These are phyloP conservation scores for Lichina pygmaea DNA, from an alignment of 495 filamentous ascomycete species.

Conservation along the genomic window DNA sequence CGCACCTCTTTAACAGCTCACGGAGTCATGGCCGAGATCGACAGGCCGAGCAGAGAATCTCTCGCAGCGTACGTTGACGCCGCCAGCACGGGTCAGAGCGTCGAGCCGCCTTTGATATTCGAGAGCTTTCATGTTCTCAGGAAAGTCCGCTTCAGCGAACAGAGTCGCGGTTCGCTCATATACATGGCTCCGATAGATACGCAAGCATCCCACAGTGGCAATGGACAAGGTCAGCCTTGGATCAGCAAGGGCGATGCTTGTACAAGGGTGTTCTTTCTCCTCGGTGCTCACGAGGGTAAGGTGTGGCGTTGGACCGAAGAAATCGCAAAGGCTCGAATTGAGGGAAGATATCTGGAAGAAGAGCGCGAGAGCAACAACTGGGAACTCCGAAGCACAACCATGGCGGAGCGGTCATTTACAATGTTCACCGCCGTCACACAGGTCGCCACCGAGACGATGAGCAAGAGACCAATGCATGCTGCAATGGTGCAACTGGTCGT, in stretches of 20 bases:
- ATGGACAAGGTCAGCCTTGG: background rate
- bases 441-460: conserved; percentile 16
- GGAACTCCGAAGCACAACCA: conserved; percentile 40
- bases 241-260: conserved; percentile 12
- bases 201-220: background rate
- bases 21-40: conserved; percentile 56
- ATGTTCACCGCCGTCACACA: conserved; percentile 57
- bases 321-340: conserved; percentile 58
- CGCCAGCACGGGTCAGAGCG: conserved; percentile 19
- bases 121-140: conserved; percentile 41
- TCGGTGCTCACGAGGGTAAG: conserved; percentile 55
- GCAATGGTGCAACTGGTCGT: conserved; percentile 4
- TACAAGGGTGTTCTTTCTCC: conserved; percentile 30
- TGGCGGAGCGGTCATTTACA: conserved; percentile 29
- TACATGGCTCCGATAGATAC: conserved; percentile 30
- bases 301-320: conserved; percentile 61
- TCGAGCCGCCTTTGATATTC: conserved; percentile 40
- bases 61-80: conserved; percentile 28
- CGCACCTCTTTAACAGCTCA: conserved; percentile 39
- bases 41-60: conserved; percentile 32
- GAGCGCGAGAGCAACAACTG: conserved; percentile 59
- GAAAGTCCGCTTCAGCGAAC: conserved; percentile 50
- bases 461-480: background rate
- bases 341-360: conserved; percentile 50
- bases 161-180: conserved; percentile 38